These are phyloP conservation scores for Termitomyces sp. DNA, from an alignment of 768 basidiomycete species.

Conservation along the genomic window DNA sequence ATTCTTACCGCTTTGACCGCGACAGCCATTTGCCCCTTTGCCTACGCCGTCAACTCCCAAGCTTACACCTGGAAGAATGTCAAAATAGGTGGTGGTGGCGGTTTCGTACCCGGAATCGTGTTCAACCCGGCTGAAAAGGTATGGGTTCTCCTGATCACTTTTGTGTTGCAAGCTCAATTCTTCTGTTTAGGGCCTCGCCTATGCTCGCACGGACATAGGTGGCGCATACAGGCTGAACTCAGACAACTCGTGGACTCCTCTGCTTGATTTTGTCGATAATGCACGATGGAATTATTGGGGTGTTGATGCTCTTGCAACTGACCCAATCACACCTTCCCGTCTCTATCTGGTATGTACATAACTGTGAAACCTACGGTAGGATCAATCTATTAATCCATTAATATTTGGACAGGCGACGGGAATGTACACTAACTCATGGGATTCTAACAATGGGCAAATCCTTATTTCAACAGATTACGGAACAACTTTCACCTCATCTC, in stretches of 20 bases:
- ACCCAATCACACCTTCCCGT: constrained; percentile 52
- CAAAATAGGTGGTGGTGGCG: constrained; percentile 46
- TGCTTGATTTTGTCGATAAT: constrained; percentile 51
- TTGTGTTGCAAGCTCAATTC: background rate
- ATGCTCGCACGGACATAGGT: constrained; percentile 67
- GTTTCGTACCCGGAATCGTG: constrained; percentile 55
- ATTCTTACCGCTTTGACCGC: constrained; percentile 28
- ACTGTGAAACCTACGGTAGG: background rate
- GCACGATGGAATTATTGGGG: constrained; percentile 59
- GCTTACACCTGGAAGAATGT: constrained; percentile 63
- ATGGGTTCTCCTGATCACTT: background rate
- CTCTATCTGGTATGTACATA: constrained; percentile 45
- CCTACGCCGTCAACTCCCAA: constrained; percentile 41
- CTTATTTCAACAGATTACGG: constrained; percentile 58
- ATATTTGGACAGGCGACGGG: constrained; percentile 44
- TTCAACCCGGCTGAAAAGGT: constrained; percentile 56
- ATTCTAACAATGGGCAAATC: constrained; percentile 62
- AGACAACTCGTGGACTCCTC: constrained; percentile 59
- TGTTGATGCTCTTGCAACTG: constrained; percentile 58
- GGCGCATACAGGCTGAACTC: constrained; percentile 61
- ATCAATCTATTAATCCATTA: background rate
- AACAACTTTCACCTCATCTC: constrained; percentile 47
- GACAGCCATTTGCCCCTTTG: constrained; percentile 23
- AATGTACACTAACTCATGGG: constrained; percentile 61
- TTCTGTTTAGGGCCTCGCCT: constrained; percentile 47